phyloP scores from a whole-genome alignment of 306 rosid genomes.

The Dicorynia guianensis region DNA sequence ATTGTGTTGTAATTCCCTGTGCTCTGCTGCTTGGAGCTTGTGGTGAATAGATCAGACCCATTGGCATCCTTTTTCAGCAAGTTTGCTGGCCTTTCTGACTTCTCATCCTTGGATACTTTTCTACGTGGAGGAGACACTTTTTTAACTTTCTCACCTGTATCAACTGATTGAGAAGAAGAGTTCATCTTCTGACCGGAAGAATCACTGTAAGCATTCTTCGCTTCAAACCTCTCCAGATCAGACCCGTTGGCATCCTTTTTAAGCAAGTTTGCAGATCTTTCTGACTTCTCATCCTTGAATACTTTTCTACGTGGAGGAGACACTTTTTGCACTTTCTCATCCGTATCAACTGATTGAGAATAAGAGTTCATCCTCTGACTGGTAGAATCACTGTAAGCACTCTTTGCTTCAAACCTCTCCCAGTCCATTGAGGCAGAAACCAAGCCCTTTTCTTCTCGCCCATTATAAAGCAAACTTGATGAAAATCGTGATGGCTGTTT shows the following conservation, averaged over 20 bases:
- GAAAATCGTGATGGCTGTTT: conserved; percentile 58
- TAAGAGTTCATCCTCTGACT: conserved; percentile 61
- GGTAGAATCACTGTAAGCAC: conserved; percentile 55
- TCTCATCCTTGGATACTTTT: conserved; percentile 78
- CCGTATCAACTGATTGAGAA: conserved; percentile 66
- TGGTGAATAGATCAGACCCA: conserved; percentile 61
- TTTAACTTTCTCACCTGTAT: conserved; percentile 71
- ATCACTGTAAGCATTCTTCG: too few species aligned
- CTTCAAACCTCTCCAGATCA: conserved; percentile 39
- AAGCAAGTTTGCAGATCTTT: conserved; percentile 74
- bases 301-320: conserved; percentile 85
- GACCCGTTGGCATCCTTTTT: conserved; percentile 63
- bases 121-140: conserved; percentile 90
- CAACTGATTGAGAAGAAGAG: conserved; percentile 38
- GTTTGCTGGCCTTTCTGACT: conserved; percentile 67
- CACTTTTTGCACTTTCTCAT: conserved; percentile 82
- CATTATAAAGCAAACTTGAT: conserved; percentile 53
- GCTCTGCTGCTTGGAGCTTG: conserved; percentile 68
- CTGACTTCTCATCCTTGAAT: conserved; percentile 78
- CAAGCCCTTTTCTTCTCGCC: conserved; percentile 66
- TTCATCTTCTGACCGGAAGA: too few species aligned
- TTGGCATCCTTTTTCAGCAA: conserved; percentile 65
- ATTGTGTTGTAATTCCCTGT: conserved; percentile 53
- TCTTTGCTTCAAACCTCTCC: conserved; percentile 71
- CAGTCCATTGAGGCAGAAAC: conserved; percentile 59